Percentiles rank a stretch among this genome's conserved stretches.
These are phyloP conservation scores for Naganishia kalamii DNA, from an alignment of 768 basidiomycete species.

Conservation along the genomic window DNA sequence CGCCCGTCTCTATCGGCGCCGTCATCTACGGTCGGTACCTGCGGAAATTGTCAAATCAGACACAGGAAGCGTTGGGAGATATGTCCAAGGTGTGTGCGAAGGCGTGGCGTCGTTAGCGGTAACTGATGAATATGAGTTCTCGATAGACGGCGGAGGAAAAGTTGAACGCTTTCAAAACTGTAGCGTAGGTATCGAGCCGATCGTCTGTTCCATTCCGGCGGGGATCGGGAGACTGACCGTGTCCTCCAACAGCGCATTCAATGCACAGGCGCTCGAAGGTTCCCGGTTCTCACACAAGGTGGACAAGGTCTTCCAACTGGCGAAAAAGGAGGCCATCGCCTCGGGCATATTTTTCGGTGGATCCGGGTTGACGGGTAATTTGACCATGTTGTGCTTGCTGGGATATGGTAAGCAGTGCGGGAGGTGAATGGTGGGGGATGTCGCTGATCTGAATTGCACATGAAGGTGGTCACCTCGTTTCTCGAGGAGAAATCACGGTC, in stretches of 20 bases:
- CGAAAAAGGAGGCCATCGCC: conserved; percentile 79
- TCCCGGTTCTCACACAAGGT: conserved; percentile 62
- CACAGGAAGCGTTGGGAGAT: conserved; percentile 90
- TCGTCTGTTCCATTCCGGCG: too few species aligned
- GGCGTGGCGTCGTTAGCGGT: too few species aligned
- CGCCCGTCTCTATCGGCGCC: conserved; percentile 52
- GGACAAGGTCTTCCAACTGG: conserved; percentile 63
- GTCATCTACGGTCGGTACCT: conserved; percentile 92
- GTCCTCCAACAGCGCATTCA: too few species aligned
- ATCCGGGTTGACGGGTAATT: conserved; percentile 78
- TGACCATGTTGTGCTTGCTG: conserved; percentile 77
- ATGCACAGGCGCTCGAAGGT: conserved; percentile 61
- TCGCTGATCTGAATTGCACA: not conserved
- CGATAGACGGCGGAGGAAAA: conserved; percentile 77
- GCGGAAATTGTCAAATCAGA: conserved; percentile 79
- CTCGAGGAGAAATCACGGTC: conserved; percentile 77
- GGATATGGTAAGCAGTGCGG: conserved; percentile 65
- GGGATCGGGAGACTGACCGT: too few species aligned
- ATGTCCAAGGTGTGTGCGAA: conserved; percentile 63
- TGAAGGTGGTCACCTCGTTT: conserved; percentile 82
- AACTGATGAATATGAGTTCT: not conserved
- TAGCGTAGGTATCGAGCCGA: too few species aligned
- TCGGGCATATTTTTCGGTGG: conserved; percentile 84
- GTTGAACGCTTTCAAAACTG: conserved; percentile 84
- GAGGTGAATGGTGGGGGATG: not conserved